Base-by-base conservation (phyloP, 768 basidiomycete genomes). In the Lactarius pseudohatsudake region DNA sequence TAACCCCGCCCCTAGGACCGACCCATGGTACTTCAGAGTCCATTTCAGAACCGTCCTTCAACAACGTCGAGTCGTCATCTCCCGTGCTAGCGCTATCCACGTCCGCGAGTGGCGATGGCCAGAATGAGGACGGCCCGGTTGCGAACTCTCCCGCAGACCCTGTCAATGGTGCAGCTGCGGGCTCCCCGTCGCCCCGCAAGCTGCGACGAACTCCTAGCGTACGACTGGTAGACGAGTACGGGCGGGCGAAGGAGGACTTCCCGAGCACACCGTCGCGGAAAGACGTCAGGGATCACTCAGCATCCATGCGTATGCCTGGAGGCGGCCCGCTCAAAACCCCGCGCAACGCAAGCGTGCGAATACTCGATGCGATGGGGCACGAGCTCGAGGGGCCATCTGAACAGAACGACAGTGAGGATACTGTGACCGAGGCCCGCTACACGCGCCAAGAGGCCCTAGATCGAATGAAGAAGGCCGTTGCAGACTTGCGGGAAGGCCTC, bases 161-260 rank as follows among this genome's bases (percentile, higher is more conserved):
- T 76, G 1, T 63, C 57, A 16, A 66, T 72, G 47, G 53, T 50
- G 41, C 65, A 2, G 28, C 61, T 4, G 30, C 38, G 30, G 56
- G 30, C 20, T 77, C 72, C n/a, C 72, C 74, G 18, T 26, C 62
- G 43, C 69, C 73, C 38, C 78, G 76, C 38, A 78, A 77, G 50
- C 76, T 78, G 54, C 80, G 82, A 26, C 84, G 81, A 73, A 79
- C 82, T 0, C 81, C 83, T 7, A 79, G 79, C 58, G 80, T 92
- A 41, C 84, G 88, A 32, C 72, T 91, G n/a, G 77, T 92, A 32
- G 90, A 92, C 76, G 88, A 86, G 9, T 91, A 83, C 73, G 90
- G 90, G 55, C 64, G 58, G 38, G 55, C 50, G n/a, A 54, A 59
- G 53, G 61, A 57, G 18, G 60, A 62, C 38, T 28, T 28, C 22